These are phyloP conservation scores for Alloteropsis semialata DNA, from an alignment of 176 grass and related monocot species.

Conservation along the genomic window DNA sequence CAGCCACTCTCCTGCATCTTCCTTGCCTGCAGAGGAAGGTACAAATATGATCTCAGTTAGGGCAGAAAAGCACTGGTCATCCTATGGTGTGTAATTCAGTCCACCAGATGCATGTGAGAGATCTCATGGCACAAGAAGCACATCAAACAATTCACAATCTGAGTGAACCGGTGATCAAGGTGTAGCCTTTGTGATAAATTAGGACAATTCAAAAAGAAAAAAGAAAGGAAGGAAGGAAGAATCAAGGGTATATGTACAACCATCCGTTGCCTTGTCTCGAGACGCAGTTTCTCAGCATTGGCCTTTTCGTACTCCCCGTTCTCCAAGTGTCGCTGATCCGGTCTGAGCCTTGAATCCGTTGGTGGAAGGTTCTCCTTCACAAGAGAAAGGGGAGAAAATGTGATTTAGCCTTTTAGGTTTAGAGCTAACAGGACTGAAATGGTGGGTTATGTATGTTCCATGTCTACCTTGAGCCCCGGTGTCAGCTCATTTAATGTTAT, in stretches of 20 bases:
- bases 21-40: slow-evolving; percentile 59
- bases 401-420: slow-evolving; percentile 26
- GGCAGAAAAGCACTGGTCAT: background rate
- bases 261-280: slow-evolving; percentile 77
- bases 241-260: slow-evolving; percentile 32
- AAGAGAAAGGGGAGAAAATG: slow-evolving; percentile 4
- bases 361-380: slow-evolving; percentile 87
- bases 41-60: background rate
- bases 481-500: slow-evolving; percentile 86
- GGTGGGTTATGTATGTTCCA: background rate
- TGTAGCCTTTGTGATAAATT: background rate
- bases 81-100: background rate
- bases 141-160: background rate
- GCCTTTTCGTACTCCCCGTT: slow-evolving; percentile 89
- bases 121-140: background rate
- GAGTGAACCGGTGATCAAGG: slow-evolving; percentile 1
- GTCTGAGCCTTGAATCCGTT: slow-evolving; percentile 89
- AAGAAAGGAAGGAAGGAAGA: background rate
- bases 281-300: slow-evolving; percentile 72
- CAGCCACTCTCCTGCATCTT: slow-evolving; percentile 89
- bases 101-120: background rate
- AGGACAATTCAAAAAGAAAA: background rate
- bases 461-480: slow-evolving; percentile 58
- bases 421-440: slow-evolving; percentile 28
- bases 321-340: slow-evolving; percentile 80